A percentile compares a stretch with the other conserved stretches of the same genome.
Conservation (phyloP, 805 yeast species). For the Tetrapisispora arboricola region DNA sequence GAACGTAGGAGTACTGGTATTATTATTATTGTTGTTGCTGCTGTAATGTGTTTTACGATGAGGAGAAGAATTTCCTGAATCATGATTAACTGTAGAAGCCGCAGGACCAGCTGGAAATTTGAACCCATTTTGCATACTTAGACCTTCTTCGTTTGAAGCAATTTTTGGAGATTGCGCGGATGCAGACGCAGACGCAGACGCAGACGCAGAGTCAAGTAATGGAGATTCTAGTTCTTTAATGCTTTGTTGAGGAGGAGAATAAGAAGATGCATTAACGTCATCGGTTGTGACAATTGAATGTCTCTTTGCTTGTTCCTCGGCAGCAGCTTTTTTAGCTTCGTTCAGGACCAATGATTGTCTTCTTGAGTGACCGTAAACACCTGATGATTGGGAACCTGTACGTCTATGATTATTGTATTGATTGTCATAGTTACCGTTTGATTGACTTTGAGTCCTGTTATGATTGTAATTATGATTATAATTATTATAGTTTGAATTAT, state of each 20-base stretch:
- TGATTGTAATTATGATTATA: constrained; percentile 1
- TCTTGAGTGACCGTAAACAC: constrained; percentile 64
- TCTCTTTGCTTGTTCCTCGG: constrained; percentile 73
- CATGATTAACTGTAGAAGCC: not conserved
- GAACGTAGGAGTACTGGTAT: constrained; percentile 5
- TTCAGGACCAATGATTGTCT: constrained; percentile 86
- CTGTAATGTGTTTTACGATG: not conserved
- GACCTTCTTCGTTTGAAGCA: not conserved
- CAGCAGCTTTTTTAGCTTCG: constrained; percentile 96
- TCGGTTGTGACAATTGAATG: constrained; percentile 16
- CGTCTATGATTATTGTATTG: constrained; percentile 33
- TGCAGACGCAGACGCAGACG: too few relatives aligned
- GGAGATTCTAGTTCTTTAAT: too few relatives aligned
- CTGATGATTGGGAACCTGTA: constrained; percentile 36
- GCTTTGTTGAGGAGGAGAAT: not conserved
- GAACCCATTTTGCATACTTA: constrained; percentile 4
- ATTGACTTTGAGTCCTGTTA: not conserved
- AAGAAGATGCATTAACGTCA: constrained; percentile 9
- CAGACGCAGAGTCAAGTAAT: too few relatives aligned
- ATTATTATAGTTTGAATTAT: constrained; percentile 23
- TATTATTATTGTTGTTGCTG: not conserved
- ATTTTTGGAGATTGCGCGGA: too few relatives aligned
- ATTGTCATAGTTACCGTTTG: not conserved
- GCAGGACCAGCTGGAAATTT: constrained; percentile 25
- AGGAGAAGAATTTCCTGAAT: not conserved